phyloP scores from a whole-genome alignment of 768 basidiomycete genomes.

The Pilatotrama ljubarskyi region DNA sequence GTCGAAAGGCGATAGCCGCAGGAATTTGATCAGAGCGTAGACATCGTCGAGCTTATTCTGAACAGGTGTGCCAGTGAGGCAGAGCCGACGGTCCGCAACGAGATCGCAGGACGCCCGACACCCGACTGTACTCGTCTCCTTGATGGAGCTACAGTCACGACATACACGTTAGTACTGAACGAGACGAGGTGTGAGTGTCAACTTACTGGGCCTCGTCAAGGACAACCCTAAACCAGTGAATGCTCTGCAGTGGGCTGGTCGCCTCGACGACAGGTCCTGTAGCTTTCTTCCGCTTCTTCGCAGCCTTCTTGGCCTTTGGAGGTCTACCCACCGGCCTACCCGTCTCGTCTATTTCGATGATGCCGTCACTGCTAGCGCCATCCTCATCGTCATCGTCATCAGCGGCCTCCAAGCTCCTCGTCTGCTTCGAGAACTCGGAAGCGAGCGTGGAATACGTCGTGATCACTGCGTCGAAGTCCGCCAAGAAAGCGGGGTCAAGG shows the following conservation, averaged over 20 bases:
- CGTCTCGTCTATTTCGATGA: constrained; percentile 65
- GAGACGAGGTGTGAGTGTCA: background rate
- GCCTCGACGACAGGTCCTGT: constrained; percentile 43
- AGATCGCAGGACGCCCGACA: constrained; percentile 95
- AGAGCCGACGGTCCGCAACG: constrained; percentile 88
- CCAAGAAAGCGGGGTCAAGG: constrained; percentile 82
- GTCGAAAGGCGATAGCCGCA: constrained; percentile 88
- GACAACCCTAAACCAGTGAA: constrained; percentile 96
- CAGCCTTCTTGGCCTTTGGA: constrained; percentile 67
- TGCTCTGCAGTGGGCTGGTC: constrained; percentile 84
- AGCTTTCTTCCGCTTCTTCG: constrained; percentile 58
- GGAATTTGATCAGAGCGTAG: constrained; percentile 94
- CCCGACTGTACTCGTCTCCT: constrained; percentile 91
- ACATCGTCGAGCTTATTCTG: constrained; percentile 99
- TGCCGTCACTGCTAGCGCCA: constrained; percentile 57
- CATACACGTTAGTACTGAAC: background rate
- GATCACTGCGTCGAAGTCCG: constrained; percentile 95
- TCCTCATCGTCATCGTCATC: constrained; percentile 71
- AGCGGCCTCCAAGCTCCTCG: constrained; percentile 54
- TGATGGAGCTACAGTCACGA: constrained; percentile 73
- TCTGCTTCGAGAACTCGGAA: constrained; percentile 92
- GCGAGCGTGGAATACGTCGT: constrained; percentile 97
- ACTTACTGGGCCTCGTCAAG: constrained; percentile 95
- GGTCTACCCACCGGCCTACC: constrained; percentile 62
- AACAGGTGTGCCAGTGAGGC: constrained; percentile 97